These are phyloP conservation scores for Solanum rostratum DNA, from an alignment of 257 asterid genomes.

Conservation along the genomic window DNA sequence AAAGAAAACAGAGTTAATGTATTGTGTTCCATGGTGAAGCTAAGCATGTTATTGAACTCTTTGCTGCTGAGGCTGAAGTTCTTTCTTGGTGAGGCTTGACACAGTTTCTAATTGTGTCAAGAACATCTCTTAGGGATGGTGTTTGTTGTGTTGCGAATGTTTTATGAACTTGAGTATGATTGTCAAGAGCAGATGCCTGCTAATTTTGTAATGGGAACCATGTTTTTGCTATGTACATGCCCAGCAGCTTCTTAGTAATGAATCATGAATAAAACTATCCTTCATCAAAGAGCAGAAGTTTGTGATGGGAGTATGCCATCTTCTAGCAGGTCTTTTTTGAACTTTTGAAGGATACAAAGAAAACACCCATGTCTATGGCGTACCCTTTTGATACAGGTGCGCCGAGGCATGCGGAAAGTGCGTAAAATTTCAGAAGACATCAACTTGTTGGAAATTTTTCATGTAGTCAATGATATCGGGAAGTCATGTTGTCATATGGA, in stretches of 20 bases:
- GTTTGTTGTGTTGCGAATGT: background rate
- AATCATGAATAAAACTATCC: background rate
- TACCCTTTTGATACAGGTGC: background rate
- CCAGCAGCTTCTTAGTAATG: background rate
- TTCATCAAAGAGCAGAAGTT: background rate
- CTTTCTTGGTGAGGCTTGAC: background rate
- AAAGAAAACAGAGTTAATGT: background rate
- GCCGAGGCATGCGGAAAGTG: background rate
- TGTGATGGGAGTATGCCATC: background rate
- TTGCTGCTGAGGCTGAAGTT: background rate
- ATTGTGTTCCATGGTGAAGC: background rate
- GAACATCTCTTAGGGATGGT: background rate
- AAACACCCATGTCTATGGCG: background rate
- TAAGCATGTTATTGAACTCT: background rate
- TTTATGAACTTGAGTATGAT: background rate
- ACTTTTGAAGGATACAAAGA: background rate
- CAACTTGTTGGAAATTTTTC: background rate
- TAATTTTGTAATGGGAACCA: background rate
- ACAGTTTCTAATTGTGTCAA: background rate
- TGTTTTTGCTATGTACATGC: background rate
- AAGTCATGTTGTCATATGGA: background rate
- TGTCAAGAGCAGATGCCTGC: background rate
- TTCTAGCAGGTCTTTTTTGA: background rate
- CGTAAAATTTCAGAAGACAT: background rate
- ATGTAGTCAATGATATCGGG: background rate